These are phyloP conservation scores for Lasiodiplodia gonubiensis DNA, from an alignment of 2,329 filamentous ascomycete genomes.

Conservation along the genomic window DNA sequence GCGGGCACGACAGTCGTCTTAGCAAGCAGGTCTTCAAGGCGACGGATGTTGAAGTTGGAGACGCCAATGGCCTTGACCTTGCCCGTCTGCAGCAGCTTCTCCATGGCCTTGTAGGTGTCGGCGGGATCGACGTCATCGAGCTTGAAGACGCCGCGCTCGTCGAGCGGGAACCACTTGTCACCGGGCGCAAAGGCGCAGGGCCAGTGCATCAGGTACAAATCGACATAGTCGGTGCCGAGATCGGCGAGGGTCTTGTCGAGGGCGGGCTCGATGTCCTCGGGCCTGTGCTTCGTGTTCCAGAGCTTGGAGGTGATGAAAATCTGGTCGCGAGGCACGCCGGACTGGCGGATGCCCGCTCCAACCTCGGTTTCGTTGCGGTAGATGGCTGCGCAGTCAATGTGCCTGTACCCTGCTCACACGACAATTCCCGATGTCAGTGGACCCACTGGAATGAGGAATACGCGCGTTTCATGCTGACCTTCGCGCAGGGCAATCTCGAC, in stretches of 20 bases:
- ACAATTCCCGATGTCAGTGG: conserved; percentile 28
- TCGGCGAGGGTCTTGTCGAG: conserved; percentile 30
- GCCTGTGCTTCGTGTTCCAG: conserved; percentile 63
- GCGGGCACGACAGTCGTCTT: conserved; percentile 69
- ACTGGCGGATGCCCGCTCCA: conserved; percentile 67
- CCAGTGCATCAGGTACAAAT: conserved; percentile 58
- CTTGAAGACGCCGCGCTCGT: conserved; percentile 13
- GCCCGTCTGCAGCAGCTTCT: conserved; percentile 42
- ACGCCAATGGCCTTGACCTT: conserved; percentile 52
- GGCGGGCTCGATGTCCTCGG: conserved; percentile 51
- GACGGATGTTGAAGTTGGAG: conserved; percentile 56
- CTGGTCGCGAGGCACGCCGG: conserved; percentile 67
- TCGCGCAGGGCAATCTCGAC: conserved; percentile 23
- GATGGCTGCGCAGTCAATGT: conserved; percentile 35
- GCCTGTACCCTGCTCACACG: conserved; percentile 42
- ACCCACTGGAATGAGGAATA: not conserved
- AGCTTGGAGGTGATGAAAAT: conserved; percentile 72
- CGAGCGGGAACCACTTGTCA: conserved; percentile 49
- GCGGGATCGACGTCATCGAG: conserved; percentile 42
- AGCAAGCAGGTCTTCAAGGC: conserved; percentile 56
- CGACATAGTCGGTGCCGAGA: conserved; percentile 47
- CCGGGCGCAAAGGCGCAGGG: conserved; percentile 60
- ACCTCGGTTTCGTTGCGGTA: conserved; percentile 68
- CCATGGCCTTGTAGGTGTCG: conserved; percentile 60
- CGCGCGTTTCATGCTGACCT: conserved; percentile 3